Base-by-base conservation (phyloP, 2,329 filamentous ascomycete species). In the Epichloe festucae region DNA sequence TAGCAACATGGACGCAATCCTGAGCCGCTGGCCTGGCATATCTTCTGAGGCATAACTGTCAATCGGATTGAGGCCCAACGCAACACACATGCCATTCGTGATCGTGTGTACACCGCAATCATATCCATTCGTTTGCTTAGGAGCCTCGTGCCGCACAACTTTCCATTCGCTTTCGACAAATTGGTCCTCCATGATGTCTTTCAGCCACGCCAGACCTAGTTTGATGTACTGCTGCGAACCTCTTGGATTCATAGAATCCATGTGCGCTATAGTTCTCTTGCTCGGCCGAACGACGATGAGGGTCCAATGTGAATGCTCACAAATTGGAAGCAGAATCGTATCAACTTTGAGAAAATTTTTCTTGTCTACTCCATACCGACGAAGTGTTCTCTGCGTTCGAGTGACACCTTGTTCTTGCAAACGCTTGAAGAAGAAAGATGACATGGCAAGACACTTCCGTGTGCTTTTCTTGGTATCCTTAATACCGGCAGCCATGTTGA, bases 31-130 rank as follows among this genome's bases (percentile, higher is more conserved):
- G 48, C 73, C 65, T 2, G 72, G 69, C 73, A 87, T 78, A 51
- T 85, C 76, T 0, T 62, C 56, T 38, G 75, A 66, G 1, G 64
- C 58, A 53, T 85, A 81, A 3, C 63, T 63, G 52, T 70, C 66
- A n/a, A 65, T 63, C 2, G 78, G 76, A 53, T 73, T 73, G 17
- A 81, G 57, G 1, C 77, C 77, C 35, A 81, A 60, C 0, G 75
- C 71, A 38, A 81, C 59, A 51, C 81, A 85, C 46, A 88, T 75
- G 15, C 78, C 82, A 60, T 90, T 91, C 17, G 85, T 78, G 57
- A 87, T 80, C 14, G 83, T 79, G 62, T 88, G 87, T 3, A 89
- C 78, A n/a, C 87, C 87, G 58, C 87, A 90, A 62, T 90, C 87
- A 60, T 77, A 80, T 1, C 76, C 75, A 60, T 90, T 90, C 27